Evolutionary conservation across 176 grass and related monocot genomes (phyloP).

Genomic region (Carex scoparia): DNA sequence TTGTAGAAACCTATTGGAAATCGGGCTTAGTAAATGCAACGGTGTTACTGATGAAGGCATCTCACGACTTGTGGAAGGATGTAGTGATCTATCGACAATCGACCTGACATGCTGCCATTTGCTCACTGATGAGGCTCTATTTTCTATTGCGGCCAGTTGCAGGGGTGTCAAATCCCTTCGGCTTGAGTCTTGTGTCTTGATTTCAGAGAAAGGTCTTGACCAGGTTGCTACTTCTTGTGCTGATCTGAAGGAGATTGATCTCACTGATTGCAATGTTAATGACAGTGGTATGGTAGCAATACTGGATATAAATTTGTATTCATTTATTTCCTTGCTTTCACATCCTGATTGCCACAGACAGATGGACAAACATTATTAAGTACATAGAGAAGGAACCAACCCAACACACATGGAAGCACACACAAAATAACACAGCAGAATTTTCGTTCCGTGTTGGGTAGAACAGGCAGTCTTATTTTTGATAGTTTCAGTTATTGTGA

Average conservation of each 20-base stretch:
- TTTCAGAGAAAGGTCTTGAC: conserved; percentile 79
- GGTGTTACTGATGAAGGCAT: conserved; percentile 77
- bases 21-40: conserved; percentile 86
- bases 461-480: conserved; percentile 2
- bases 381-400: neutral
- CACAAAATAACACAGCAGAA: neutral
- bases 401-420: neutral
- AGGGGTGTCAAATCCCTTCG: conserved; percentile 59
- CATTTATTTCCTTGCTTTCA: neutral
- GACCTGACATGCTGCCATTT: conserved; percentile 76
- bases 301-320: neutral
- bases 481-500: neutral
- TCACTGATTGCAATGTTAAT: conserved; percentile 83
- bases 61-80: conserved; percentile 53
- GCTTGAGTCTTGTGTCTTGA: conserved; percentile 72
- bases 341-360: neutral
- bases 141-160: conserved; percentile 74
- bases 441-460: neutral
- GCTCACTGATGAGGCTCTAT: conserved; percentile 57
- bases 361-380: neutral
- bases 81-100: conserved; percentile 57
- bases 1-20: conserved; percentile 72
- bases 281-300: conserved; percentile 45
- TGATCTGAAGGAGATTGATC: conserved; percentile 82
- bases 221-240: conserved; percentile 49